phyloP scores from a whole-genome alignment of 1,284 basidiomycete species.

The Pascua guehoae region DNA sequence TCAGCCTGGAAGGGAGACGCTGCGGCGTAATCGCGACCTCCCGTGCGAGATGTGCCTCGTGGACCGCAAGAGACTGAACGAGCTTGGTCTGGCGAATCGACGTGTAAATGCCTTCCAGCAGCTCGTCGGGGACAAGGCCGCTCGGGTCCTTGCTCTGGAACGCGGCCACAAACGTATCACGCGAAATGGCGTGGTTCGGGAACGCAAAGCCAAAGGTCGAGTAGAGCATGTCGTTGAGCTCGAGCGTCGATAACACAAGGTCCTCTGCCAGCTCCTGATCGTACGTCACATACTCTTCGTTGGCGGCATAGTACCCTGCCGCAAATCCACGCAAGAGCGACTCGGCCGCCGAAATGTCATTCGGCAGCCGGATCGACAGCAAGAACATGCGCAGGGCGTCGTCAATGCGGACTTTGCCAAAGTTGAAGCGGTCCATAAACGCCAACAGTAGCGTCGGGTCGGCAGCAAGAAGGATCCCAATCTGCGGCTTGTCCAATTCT shows the following conservation, averaged over 20 bases:
- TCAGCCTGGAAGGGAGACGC: slow-evolving; percentile 68
- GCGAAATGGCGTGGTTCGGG: slow-evolving; percentile 59
- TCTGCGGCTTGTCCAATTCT: slow-evolving; percentile 75
- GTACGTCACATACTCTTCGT: slow-evolving; percentile 69
- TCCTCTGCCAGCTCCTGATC: slow-evolving; percentile 72
- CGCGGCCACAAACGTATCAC: slow-evolving; percentile 71
- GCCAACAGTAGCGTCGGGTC: slow-evolving; percentile 71
- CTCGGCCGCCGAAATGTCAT: slow-evolving; percentile 59
- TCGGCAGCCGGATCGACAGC: slow-evolving; percentile 70
- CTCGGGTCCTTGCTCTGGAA: slow-evolving; percentile 71
- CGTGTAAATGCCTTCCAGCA: slow-evolving; percentile 69
- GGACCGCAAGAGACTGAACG: slow-evolving; percentile 62
- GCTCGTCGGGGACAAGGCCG: slow-evolving; percentile 64
- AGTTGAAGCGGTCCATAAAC: slow-evolving; percentile 82
- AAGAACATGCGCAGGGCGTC: slow-evolving; percentile 83
- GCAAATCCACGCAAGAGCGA: slow-evolving; percentile 65
- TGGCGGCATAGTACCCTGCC: slow-evolving; percentile 83
- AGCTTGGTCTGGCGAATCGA: slow-evolving; percentile 70
- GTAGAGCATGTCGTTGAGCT: slow-evolving; percentile 52
- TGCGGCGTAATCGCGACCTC: slow-evolving; percentile 63
- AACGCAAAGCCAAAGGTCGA: slow-evolving; percentile 57
- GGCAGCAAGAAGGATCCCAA: slow-evolving; percentile 76
- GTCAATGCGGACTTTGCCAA: slow-evolving; percentile 77
- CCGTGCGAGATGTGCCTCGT: slow-evolving; percentile 26
- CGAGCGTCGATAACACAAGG: slow-evolving; percentile 78